Base-by-base conservation (phyloP, 345 rosid species). In the Populus simonii region DNA sequence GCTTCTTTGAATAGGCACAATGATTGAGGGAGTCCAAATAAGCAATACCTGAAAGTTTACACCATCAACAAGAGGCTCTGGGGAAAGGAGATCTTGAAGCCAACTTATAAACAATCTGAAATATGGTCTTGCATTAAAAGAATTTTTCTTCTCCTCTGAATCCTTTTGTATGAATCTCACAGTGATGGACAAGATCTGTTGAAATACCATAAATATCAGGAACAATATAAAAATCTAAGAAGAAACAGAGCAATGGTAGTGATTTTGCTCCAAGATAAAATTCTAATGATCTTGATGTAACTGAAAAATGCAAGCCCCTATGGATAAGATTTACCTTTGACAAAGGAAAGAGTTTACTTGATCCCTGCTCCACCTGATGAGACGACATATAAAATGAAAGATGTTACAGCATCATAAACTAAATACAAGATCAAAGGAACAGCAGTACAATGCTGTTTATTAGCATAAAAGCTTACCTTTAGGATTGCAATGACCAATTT, bases 141-240 rank as follows among this genome's bases (percentile, higher is more conserved):
- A 82, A 62, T 86, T 66, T 85, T 91, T 92, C 87, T 89, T 94
- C 76, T 91, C 98, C 75, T 96, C 99, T 1, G 94, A 92, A 57
- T 91, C 97, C 82, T 88, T 92, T 85, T 87, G 98, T 77, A 92
- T 87, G 83, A 82, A 83, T 89, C 86, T 93, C 82, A 96, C 87
- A 41, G 93, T 89, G 47, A 91, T 90, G 20, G 80, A 71, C 84
- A 96, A 81, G 75, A 93, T 91, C 99, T 93, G 92, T 51, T 70
- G 73, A 77, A 73, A 78, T 53, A 79, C 25, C 70, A 76, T 68
- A 53, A 75, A 33, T 61, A 80, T 78, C 15, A 76, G 31, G 59
- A 27, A 36, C 17, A 57, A 67, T 33, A 38, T 27, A 45, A 3
- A 12, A 51, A 57, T 49, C 66, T n/a, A 51, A 53, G 20, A 43